These are phyloP conservation scores for Phaeosphaeria sp. DNA, from an alignment of 2,329 filamentous ascomycete species.

Conservation along the genomic window DNA sequence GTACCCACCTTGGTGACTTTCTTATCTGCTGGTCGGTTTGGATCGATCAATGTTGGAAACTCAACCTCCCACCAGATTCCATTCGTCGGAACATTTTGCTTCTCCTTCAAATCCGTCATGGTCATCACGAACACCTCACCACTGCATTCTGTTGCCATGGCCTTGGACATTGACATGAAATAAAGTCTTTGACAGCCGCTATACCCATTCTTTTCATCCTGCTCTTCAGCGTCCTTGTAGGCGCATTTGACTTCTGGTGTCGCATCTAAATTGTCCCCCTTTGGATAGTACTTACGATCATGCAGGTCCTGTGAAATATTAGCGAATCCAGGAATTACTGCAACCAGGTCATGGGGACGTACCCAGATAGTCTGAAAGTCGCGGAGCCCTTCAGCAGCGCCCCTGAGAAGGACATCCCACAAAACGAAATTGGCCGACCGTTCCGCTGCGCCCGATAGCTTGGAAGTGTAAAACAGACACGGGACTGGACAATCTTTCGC, in stretches of 20 bases:
- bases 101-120: not conserved
- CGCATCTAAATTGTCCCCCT: not conserved
- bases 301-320: constrained; percentile 14
- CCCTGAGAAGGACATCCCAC: constrained; percentile 1
- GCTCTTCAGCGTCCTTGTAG: not conserved
- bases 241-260: constrained; percentile 5
- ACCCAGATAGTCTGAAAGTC: constrained; percentile 7
- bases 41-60: constrained; percentile 14
- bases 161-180: constrained; percentile 14
- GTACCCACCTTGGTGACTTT: constrained; percentile 12
- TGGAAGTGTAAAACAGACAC: constrained; percentile 7
- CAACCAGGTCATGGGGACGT: too few species aligned
- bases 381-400: constrained; percentile 3
- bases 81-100: constrained; percentile 6
- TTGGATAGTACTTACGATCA: constrained; percentile 10
- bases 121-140: constrained; percentile 13
- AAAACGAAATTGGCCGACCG: constrained; percentile 6
- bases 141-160: constrained; percentile 10
- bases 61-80: constrained; percentile 14
- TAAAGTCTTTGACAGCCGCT: constrained; percentile 11
- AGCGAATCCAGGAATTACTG: too few species aligned
- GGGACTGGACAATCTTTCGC: not conserved
- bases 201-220: not conserved
- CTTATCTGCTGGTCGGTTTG: constrained; percentile 5
- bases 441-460: constrained; percentile 5